These are phyloP conservation scores for Tolypocladium amazonense DNA, from an alignment of 2,329 filamentous ascomycete genomes.

Conservation along the genomic window DNA sequence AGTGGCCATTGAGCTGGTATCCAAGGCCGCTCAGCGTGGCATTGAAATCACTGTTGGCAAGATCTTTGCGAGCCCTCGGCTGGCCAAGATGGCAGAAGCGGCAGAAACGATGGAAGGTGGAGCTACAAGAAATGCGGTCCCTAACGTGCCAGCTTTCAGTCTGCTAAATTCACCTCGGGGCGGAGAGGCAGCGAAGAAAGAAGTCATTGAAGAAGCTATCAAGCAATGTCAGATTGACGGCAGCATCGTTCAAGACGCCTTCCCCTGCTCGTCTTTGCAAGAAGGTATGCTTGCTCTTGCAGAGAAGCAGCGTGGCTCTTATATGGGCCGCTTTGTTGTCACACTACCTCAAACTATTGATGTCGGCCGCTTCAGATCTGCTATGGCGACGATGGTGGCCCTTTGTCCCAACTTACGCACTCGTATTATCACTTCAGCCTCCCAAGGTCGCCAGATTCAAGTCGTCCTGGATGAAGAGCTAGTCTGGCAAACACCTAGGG, in stretches of 20 bases:
- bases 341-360: constrained; percentile 9
- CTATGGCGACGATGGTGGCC: constrained; percentile 11
- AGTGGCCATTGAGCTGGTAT: neutral
- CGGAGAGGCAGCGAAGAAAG: neutral
- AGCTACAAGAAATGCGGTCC: neutral
- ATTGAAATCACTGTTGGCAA: neutral
- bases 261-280: constrained; percentile 26
- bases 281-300: constrained; percentile 26
- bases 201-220: neutral
- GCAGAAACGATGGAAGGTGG: neutral
- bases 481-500: neutral
- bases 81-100: neutral
- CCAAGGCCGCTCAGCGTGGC: neutral
- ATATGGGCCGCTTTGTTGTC: constrained; percentile 19
- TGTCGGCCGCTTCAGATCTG: constrained; percentile 13
- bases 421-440: constrained; percentile 2
- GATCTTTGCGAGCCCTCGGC: neutral
- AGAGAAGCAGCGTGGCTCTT: constrained; percentile 17
- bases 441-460: constrained; percentile 3
- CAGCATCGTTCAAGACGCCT: constrained; percentile 17
- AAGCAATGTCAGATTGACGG: neutral
- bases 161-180: neutral
- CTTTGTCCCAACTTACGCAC: constrained; percentile 6
- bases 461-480: neutral
- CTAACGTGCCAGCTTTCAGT: neutral